Evolutionary conservation across 345 rosid species (phyloP).

Genomic region (Eucalyptus globulus): DNA sequence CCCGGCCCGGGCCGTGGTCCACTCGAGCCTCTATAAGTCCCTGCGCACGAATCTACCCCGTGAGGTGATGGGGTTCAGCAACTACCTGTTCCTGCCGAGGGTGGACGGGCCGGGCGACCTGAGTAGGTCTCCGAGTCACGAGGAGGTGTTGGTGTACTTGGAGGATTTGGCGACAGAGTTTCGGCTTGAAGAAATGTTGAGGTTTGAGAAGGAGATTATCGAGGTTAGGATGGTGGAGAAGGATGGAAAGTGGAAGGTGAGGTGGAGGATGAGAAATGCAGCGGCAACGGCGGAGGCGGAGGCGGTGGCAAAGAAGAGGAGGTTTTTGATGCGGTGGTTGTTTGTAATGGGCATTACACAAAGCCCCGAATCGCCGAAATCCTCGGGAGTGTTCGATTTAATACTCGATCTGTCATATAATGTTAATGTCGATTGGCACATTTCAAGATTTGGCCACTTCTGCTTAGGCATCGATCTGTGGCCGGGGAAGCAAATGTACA

Average conservation of each 20-base stretch:
- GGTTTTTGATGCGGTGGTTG: slow-evolving; percentile 62
- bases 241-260: slow-evolving; percentile 43
- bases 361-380: slow-evolving; percentile 57
- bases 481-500: slow-evolving; percentile 90
- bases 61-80: slow-evolving; percentile 69
- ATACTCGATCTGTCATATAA: neutral
- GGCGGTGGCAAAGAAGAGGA: slow-evolving; percentile 16
- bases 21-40: slow-evolving; percentile 60
- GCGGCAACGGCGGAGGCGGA: no score
- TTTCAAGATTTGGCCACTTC: neutral
- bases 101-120: slow-evolving; percentile 20
- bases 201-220: slow-evolving; percentile 46
- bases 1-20: slow-evolving; percentile 32
- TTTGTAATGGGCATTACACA: slow-evolving; percentile 55
- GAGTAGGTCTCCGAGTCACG: slow-evolving; percentile 65
- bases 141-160: slow-evolving; percentile 53
- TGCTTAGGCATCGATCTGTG: slow-evolving; percentile 52
- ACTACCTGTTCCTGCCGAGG: slow-evolving; percentile 42
- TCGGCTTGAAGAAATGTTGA: slow-evolving; percentile 41
- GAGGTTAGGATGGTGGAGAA: slow-evolving; percentile 10
- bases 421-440: neutral
- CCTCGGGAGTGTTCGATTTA: slow-evolving; percentile 14
- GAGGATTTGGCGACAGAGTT: slow-evolving; percentile 49
- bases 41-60: slow-evolving; percentile 82
- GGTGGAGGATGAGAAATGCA: no score